Evolutionary conservation across 2,329 filamentous ascomycete genomes (phyloP).

Genomic region (Colletotrichum lini): DNA sequence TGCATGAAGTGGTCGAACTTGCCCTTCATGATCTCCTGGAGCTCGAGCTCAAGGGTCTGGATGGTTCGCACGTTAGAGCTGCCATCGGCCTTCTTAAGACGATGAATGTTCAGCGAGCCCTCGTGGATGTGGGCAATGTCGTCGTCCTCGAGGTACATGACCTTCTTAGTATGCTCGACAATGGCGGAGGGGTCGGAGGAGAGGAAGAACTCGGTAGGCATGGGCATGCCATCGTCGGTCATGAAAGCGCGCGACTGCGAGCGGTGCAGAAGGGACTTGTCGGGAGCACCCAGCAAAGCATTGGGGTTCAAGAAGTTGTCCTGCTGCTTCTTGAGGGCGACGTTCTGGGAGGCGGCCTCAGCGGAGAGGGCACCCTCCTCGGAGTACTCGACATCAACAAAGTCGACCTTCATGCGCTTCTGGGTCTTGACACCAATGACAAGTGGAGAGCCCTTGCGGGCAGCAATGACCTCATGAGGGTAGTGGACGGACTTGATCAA

Average conservation of each 20-base stretch:
- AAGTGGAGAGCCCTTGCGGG: constrained; percentile 97
- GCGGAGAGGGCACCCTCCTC: constrained; percentile 91
- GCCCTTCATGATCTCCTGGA: constrained; percentile 99
- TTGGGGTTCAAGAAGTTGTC: constrained; percentile 77
- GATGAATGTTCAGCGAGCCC: constrained; percentile 98
- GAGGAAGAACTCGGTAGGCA: constrained; percentile 99
- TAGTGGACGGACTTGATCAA: constrained; percentile 99
- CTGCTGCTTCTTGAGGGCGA: constrained; percentile 91
- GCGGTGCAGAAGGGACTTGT: constrained; percentile 98
- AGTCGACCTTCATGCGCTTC: constrained; percentile 99
- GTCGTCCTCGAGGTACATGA: constrained; percentile 99
- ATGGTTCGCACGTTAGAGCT: constrained; percentile 98
- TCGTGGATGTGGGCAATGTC: constrained; percentile 99
- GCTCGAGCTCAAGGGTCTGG: constrained; percentile 97
- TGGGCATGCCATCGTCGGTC: constrained; percentile 97
- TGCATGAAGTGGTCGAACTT: constrained; percentile 99
- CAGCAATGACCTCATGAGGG: constrained; percentile 97
- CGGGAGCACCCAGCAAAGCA: constrained; percentile 85
- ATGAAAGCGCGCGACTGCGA: constrained; percentile 99
- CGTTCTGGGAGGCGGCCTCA: constrained; percentile 95
- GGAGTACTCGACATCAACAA: constrained; percentile 97
- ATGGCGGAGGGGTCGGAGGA: constrained; percentile 99
- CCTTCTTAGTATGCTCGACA: constrained; percentile 99
- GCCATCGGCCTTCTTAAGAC: constrained; percentile 95
- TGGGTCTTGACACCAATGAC: constrained; percentile 97